Conservation (phyloP, 495 filamentous ascomycete genomes). For the Lasiosphaeria miniovina region DNA sequence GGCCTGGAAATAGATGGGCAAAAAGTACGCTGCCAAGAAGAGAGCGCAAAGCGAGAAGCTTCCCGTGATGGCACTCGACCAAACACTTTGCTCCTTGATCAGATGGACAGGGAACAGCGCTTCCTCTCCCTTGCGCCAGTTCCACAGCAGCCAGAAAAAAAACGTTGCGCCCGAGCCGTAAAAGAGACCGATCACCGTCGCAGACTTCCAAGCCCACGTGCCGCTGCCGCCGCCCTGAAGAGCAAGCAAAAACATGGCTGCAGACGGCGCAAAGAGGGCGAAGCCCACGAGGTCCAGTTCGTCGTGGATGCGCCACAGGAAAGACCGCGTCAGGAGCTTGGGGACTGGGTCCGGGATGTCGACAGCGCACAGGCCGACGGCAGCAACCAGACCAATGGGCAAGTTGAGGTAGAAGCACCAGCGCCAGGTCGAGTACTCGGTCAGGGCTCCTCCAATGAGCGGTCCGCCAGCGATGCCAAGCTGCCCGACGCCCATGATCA, state of each 20-base stretch:
- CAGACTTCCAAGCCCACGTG: constrained; percentile 56
- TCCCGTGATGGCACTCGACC: constrained; percentile 47
- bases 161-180: constrained; percentile 58
- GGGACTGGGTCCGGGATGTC: constrained; percentile 47
- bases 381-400: constrained; percentile 61
- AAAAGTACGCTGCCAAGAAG: constrained; percentile 57
- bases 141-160: constrained; percentile 55
- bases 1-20: constrained; percentile 72
- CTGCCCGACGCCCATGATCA: constrained; percentile 54
- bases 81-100: constrained; percentile 61
- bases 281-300: constrained; percentile 68
- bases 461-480: constrained; percentile 69
- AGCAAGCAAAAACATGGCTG: constrained; percentile 68
- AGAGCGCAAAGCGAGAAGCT: constrained; percentile 53
- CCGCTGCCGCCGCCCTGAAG: constrained; percentile 74
- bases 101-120: constrained; percentile 69
- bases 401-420: constrained; percentile 69
- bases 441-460: constrained; percentile 54
- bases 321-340: constrained; percentile 32
- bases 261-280: constrained; percentile 59
- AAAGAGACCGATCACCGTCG: constrained; percentile 63
- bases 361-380: constrained; percentile 52
- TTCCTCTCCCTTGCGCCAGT: constrained; percentile 57
- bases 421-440: constrained; percentile 55
- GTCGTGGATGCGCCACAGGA: constrained; percentile 36